phyloP scores from a whole-genome alignment of 169 alveolate species.

The Fabrea salina region DNA sequence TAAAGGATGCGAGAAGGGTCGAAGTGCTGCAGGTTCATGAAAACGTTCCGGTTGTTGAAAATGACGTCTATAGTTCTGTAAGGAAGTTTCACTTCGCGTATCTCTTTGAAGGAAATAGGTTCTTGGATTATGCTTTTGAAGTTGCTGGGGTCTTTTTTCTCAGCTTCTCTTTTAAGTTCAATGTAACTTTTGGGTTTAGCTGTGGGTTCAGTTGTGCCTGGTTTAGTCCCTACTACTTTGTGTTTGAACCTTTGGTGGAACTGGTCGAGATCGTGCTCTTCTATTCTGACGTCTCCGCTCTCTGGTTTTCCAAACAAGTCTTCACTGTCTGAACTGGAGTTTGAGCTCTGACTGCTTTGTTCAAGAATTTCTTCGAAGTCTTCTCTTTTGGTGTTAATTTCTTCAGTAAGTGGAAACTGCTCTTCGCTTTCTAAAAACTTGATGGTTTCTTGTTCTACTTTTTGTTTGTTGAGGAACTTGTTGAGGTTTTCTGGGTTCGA shows the following conservation, averaged over 20 bases:
- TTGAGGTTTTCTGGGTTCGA: not conserved
- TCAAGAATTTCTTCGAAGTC: too few species aligned
- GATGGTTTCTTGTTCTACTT: not conserved
- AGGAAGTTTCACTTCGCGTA: conserved; percentile 40
- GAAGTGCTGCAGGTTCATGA: conserved; percentile 58
- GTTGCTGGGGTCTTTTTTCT: not conserved
- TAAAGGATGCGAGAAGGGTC: conserved; percentile 49
- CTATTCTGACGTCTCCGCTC: not conserved
- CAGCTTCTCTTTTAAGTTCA: not conserved
- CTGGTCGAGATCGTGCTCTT: not conserved
- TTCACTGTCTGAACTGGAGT: too few species aligned
- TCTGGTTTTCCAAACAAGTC: too few species aligned
- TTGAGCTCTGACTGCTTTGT: too few species aligned
- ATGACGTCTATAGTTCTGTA: conserved; percentile 64
- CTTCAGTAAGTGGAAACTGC: too few species aligned
- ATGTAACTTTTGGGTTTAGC: not conserved
- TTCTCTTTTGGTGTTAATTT: too few species aligned
- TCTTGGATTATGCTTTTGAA: conserved; percentile 4
- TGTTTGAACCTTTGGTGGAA: not conserved
- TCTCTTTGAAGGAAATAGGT: conserved; percentile 1
- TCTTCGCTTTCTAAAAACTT: not conserved
- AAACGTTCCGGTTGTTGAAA: conserved; percentile 63
- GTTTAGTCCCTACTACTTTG: not conserved
- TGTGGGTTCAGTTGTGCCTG: not conserved
- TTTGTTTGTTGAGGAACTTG: conserved; percentile 9